Evolutionary conservation across 1,139 yeast genomes (phyloP).

Genomic region (Sugiyamaella grinbergsii): DNA sequence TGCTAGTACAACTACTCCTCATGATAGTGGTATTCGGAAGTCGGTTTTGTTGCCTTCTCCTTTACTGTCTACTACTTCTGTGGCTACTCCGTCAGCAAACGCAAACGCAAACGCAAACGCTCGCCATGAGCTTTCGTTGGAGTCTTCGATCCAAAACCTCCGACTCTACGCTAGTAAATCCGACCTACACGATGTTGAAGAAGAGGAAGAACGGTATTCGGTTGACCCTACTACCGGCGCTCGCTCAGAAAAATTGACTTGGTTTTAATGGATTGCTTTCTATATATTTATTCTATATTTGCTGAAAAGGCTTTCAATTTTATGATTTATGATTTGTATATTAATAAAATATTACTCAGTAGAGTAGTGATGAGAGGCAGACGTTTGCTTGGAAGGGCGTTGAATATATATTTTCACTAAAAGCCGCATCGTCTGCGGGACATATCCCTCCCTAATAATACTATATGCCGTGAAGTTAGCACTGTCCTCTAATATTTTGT

Average conservation of each 20-base stretch:
- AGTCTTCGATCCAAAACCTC: slow-evolving; percentile 11
- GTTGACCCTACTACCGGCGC: background rate
- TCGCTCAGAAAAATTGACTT: slow-evolving; percentile 10
- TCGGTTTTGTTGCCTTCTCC: slow-evolving; percentile 33
- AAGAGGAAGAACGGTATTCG: slow-evolving; percentile 19
- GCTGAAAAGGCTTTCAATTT: no score
- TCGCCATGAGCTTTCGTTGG: slow-evolving; percentile 3
- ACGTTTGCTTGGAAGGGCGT: no score
- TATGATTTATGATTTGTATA: slow-evolving; percentile 13
- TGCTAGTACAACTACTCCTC: background rate
- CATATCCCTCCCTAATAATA: no score
- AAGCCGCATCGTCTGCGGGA: no score
- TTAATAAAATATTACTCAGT: no score
- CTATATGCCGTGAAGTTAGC: no score
- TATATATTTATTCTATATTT: slow-evolving; percentile 4
- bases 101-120: background rate
- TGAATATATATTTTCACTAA: no score
- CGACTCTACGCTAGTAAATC: slow-evolving; percentile 15
- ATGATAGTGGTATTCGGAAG: slow-evolving; percentile 17
- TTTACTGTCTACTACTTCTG: slow-evolving; percentile 15
- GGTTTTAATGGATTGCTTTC: slow-evolving; percentile 10
- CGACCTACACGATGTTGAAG: slow-evolving; percentile 24
- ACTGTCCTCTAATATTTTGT: background rate
- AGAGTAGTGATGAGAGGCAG: background rate
- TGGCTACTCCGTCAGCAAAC: background rate